Conservation (phyloP, 2,329 filamentous ascomycete species). For the Penicillium sp. region DNA sequence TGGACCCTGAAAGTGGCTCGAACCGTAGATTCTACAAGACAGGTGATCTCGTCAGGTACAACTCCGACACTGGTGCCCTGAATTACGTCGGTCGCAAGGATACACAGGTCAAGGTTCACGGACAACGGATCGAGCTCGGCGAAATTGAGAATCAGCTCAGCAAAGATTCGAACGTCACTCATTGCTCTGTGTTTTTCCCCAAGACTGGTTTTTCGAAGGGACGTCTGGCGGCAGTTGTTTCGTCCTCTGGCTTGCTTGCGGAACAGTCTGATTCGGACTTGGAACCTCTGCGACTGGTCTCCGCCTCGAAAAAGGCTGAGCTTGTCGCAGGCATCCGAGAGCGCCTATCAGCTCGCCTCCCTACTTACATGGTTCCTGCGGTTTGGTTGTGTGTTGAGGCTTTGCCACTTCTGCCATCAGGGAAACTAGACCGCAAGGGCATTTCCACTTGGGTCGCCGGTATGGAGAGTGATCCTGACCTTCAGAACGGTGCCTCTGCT, state of each 20-base stretch:
- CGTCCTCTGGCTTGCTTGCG: constrained; percentile 23
- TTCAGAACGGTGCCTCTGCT: constrained; percentile 3
- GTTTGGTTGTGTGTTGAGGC: constrained; percentile 46
- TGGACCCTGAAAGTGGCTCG: constrained; percentile 26
- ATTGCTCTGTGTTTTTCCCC: constrained; percentile 37
- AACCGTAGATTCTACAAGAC: constrained; percentile 41
- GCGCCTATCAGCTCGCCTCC: constrained; percentile 33
- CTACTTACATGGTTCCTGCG: constrained; percentile 49
- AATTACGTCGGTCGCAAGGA: constrained; percentile 59
- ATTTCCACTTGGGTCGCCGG: constrained; percentile 34
- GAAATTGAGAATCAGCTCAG: constrained; percentile 47
- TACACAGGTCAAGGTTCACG: constrained; percentile 65
- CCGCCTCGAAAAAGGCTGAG: constrained; percentile 17
- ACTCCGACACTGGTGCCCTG: constrained; percentile 35
- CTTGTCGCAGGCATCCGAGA: constrained; percentile 29
- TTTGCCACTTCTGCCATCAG: constrained; percentile 45
- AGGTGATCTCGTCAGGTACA: constrained; percentile 41
- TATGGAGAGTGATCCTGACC: constrained; percentile 29
- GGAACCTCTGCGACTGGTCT: constrained; percentile 26
- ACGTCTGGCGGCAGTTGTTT: constrained; percentile 34
- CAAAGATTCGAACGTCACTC: constrained; percentile 30
- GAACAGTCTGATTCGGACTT: constrained; percentile 17
- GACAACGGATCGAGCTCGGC: constrained; percentile 62
- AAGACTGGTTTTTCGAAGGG: constrained; percentile 35
- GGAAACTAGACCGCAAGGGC: constrained; percentile 46